A percentile compares a stretch with the other conserved stretches of the same genome.
These are phyloP conservation scores for Solanum rostratum DNA, from an alignment of 257 asterid species.

Conservation along the genomic window DNA sequence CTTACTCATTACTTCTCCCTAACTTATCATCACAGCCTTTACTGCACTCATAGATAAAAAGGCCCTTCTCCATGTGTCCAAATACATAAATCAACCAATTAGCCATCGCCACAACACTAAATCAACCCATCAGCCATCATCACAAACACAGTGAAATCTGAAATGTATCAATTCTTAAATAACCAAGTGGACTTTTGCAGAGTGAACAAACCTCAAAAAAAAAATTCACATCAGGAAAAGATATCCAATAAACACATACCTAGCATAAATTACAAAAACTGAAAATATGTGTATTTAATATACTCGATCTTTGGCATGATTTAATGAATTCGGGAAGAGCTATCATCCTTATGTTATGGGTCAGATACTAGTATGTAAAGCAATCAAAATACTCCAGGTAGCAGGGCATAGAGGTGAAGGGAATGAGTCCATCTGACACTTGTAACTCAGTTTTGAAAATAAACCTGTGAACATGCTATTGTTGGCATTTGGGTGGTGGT, in stretches of 20 bases:
- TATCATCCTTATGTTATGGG: background rate
- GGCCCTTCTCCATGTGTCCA: background rate
- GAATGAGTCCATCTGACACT: background rate
- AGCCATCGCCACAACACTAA: background rate
- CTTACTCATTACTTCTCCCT: background rate
- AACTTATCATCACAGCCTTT: background rate
- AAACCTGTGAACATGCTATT: background rate
- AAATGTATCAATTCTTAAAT: background rate
- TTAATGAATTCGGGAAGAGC: background rate
- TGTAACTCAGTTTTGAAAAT: background rate
- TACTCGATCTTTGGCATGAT: background rate
- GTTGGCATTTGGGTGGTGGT: background rate
- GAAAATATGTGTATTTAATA: background rate
- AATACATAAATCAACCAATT: background rate
- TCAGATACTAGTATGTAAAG: background rate
- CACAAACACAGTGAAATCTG: background rate
- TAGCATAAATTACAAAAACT: background rate
- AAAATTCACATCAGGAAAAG: background rate
- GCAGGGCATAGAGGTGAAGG: background rate
- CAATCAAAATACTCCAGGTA: background rate
- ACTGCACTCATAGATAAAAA: background rate
- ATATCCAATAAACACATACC: background rate
- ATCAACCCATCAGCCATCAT: background rate
- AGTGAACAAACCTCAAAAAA: background rate
- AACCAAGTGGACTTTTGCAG: background rate